Evolutionary conservation across 257 asterid genomes (phyloP).

Genomic region (Schizonepeta tenuifolia): DNA sequence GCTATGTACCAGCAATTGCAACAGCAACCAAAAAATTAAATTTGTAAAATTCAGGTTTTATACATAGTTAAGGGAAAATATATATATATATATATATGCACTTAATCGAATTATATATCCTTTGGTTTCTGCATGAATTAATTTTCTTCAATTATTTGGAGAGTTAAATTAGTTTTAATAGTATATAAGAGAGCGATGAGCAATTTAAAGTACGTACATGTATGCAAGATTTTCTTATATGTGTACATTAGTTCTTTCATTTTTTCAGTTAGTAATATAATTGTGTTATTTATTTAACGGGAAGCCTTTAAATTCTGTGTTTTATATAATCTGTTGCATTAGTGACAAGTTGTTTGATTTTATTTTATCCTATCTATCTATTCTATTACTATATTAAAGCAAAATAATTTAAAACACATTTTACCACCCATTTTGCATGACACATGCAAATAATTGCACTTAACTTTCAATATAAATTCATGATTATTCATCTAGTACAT

Average conservation of each 20-base stretch:
- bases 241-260: neutral
- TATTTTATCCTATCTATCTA: no score
- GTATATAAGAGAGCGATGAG: neutral
- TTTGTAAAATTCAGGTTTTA: neutral
- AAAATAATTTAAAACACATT: no score
- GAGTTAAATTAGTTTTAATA: conserved; percentile 10
- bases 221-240: neutral
- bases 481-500: no score
- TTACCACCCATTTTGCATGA: no score
- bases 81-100: neutral
- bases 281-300: no score
- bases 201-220: neutral
- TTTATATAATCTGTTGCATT: neutral
- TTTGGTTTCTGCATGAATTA: neutral
- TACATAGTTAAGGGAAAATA: neutral
- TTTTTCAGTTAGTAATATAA: neutral
- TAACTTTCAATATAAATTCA: no score
- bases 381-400: no score
- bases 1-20: conserved; percentile 69
- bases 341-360: no score
- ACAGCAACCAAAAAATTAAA: conserved; percentile 46
- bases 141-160: conserved; percentile 15
- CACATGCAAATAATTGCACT: no score
- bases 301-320: no score
- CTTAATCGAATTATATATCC: neutral